Evolutionary conservation across 2,329 filamentous ascomycete species (phyloP).

Genomic region (Exophiala oligosperma): DNA sequence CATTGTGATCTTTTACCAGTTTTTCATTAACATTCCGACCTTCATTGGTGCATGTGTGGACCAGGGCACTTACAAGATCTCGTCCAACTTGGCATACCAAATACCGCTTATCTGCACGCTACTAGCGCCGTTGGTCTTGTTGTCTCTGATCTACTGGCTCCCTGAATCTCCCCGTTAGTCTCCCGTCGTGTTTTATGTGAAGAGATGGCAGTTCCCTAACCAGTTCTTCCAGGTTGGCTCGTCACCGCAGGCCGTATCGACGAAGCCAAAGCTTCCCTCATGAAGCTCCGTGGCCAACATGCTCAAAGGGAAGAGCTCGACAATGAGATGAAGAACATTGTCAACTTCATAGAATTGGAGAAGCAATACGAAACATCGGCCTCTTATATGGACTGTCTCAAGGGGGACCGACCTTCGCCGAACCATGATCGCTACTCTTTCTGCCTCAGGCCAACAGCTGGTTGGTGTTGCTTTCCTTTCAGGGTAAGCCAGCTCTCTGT

Average conservation of each 20-base stretch:
- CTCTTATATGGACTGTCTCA: slow-evolving; percentile 33
- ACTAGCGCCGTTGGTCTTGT: not conserved
- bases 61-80: slow-evolving; percentile 1
- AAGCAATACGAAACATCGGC: slow-evolving; percentile 22
- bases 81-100: slow-evolving; percentile 1
- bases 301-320: not conserved
- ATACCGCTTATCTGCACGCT: not conserved
- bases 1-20: slow-evolving; percentile 6
- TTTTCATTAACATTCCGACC: not conserved
- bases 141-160: not conserved
- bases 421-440: slow-evolving; percentile 37
- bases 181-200: too few species aligned
- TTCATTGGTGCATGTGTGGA: slow-evolving; percentile 4
- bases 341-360: slow-evolving; percentile 26
- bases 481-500: not conserved
- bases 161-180: too few species aligned
- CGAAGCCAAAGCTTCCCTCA: too few species aligned
- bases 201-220: too few species aligned
- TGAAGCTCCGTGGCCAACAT: not conserved
- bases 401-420: slow-evolving; percentile 35
- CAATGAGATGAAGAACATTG: not conserved
- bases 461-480: not conserved
- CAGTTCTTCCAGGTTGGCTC: too few species aligned
- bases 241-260: too few species aligned
- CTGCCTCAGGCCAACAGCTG: not conserved